Evolutionary conservation across 139 green algal species (phyloP).

Genomic region (Tetratostichococcus sp.): DNA sequence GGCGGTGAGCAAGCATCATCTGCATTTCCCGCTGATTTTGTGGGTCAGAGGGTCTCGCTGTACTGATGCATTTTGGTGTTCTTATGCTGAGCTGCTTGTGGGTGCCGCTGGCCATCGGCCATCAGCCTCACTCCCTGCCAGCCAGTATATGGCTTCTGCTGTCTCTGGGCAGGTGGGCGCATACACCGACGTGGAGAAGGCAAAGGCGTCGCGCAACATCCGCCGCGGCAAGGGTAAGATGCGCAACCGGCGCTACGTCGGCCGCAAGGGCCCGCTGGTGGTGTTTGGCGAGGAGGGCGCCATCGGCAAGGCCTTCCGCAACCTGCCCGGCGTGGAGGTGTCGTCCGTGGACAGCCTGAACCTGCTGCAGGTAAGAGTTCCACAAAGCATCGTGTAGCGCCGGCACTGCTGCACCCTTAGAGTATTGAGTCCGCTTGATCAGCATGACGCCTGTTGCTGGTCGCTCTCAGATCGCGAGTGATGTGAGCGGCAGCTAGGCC

Average conservation of each 20-base stretch:
- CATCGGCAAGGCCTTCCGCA: constrained; percentile 90
- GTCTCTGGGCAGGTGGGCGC: constrained; percentile 80
- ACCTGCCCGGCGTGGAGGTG: constrained; percentile 94
- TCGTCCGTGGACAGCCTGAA: constrained; percentile 86
- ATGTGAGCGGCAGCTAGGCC: too few relatives aligned
- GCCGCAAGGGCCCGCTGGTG: constrained; percentile 91
- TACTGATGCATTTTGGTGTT: too few relatives aligned
- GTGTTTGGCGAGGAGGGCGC: constrained; percentile 83
- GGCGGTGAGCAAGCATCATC: constrained; percentile 35
- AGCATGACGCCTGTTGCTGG: too few relatives aligned
- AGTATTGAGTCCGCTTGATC: background rate
- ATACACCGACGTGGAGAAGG: constrained; percentile 86
- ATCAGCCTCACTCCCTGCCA: too few relatives aligned
- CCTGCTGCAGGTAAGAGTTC: constrained; percentile 66
- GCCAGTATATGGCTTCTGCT: too few relatives aligned
- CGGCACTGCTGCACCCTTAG: too few relatives aligned
- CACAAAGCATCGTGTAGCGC: background rate
- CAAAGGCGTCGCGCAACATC: constrained; percentile 73
- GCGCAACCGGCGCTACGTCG: constrained; percentile 93
- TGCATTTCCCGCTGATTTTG: too few relatives aligned
- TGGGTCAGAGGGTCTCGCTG: too few relatives aligned
- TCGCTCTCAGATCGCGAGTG: too few relatives aligned
- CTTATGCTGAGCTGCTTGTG: too few relatives aligned
- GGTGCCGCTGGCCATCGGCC: too few relatives aligned
- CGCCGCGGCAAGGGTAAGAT: constrained; percentile 96